Conservation (phyloP, 2,329 filamentous ascomycete species). For the Leptographium lundbergii region DNA sequence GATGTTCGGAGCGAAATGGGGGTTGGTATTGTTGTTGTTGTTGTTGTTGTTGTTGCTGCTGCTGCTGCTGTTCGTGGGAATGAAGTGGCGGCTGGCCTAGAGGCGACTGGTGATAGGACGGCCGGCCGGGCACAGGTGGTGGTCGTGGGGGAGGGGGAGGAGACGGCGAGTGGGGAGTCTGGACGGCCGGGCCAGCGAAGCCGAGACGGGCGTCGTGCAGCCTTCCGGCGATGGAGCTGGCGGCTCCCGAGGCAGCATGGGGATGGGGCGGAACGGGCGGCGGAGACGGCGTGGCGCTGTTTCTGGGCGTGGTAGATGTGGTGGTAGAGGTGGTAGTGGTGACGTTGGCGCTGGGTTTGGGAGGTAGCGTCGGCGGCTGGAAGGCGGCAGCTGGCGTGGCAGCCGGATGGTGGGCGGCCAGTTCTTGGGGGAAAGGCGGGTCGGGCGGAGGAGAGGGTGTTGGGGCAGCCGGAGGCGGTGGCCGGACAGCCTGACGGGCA, state of each 20-base stretch:
- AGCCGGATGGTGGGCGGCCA: constrained; percentile 23
- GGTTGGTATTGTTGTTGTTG: constrained; percentile 4
- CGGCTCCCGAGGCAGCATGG: background rate
- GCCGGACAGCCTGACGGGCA: constrained; percentile 44
- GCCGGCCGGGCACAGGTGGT: constrained; percentile 10
- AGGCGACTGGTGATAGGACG: constrained; percentile 11
- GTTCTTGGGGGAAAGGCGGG: constrained; percentile 59
- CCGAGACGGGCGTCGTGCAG: background rate
- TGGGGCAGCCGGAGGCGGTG: constrained; percentile 17
- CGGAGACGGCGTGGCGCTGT: constrained; percentile 3
- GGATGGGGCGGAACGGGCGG: constrained; percentile 10
- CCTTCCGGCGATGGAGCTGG: background rate
- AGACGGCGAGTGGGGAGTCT: background rate
- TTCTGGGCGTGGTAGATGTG: constrained; percentile 5
- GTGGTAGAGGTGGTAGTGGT: background rate
- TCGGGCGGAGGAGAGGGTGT: constrained; percentile 45
- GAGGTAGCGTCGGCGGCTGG: constrained; percentile 35
- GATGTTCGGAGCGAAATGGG: background rate
- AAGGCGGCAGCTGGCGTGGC: background rate
- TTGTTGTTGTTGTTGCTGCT: constrained; percentile 5
- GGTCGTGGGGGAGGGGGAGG: background rate
- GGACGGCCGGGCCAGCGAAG: constrained; percentile 14
- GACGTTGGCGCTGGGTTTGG: constrained; percentile 29
- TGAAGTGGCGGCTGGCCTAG: constrained; percentile 13
- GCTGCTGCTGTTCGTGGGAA: constrained; percentile 9